phyloP scores from a whole-genome alignment of 1,284 basidiomycete species.

The Trametes polyzona region DNA sequence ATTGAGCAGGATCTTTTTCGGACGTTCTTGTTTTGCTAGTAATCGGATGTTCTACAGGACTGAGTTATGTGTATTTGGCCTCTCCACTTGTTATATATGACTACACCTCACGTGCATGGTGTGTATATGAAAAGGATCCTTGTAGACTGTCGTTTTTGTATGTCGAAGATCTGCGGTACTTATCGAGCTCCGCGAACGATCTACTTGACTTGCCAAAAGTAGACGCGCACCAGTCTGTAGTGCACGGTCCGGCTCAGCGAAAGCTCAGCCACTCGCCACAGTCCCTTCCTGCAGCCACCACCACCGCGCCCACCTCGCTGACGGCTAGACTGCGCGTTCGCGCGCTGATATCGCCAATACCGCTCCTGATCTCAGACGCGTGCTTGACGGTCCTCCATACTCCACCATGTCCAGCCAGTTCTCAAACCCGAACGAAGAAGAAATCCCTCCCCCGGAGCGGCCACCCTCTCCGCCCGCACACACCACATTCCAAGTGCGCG shows the following conservation, averaged over 20 bases:
- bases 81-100: too few species aligned
- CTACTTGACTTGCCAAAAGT: conserved; percentile 19
- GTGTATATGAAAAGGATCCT: too few species aligned
- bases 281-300: background rate
- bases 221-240: conserved; percentile 13
- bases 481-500: conserved; percentile 68
- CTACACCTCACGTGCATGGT: too few species aligned
- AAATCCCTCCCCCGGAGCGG: conserved; percentile 63
- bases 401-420: conserved; percentile 14
- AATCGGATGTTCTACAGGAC: too few species aligned
- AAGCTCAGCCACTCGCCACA: background rate
- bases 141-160: background rate
- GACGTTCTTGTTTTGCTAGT: too few species aligned
- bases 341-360: too few species aligned
- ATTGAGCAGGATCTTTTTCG: too few species aligned
- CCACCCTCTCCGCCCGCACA: conserved; percentile 76
- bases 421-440: conserved; percentile 47
- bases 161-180: too few species aligned
- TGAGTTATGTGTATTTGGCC: background rate
- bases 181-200: too few species aligned
- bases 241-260: background rate
- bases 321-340: too few species aligned
- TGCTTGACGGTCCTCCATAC: too few species aligned
- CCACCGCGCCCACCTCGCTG: background rate
- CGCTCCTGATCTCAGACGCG: too few species aligned